Evolutionary conservation across 306 rosid species (phyloP), one percentile per base, ranked within the genome.

Genomic region (Quercus variabilis): DNA sequence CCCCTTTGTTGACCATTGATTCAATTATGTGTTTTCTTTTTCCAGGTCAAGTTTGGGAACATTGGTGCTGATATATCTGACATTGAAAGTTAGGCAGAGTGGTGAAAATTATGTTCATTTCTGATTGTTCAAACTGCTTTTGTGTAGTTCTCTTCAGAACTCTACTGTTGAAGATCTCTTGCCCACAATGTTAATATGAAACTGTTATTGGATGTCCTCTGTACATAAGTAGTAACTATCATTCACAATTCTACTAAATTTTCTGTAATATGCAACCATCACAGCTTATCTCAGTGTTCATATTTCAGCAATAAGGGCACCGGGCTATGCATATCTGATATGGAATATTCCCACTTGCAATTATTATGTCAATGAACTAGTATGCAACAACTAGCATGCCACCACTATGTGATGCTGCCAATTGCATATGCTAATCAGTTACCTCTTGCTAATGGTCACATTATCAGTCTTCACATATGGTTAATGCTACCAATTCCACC

Each of bases 21-120:
- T 76, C 69, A 81, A 79, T 68, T 15, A 30, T 70, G 69, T 65
- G 25, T 55, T 71, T 65, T 41, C 28, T 33, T 25, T 52, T 70
- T 78, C 71, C 92, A 94, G 98, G 89, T 94, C 98, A 82, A 92
- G 92, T 87, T 85, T 94, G 83, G 98, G 98, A 77, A 91, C 98
- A 35, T 83, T 94, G 86, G 85, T 92, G 55, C 84, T 94, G 90
- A 94, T 92, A 87, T 92, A 87, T 86, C 87, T 92, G 78, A 94
- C 98, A 18, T 63, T 94, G 85, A 91, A 89, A 85, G 90, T 91
- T 72, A 79, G 94, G 78, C 92, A 88, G 84, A 86, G 64, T 76
- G 86, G 84, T 52, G 97, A 92, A 30, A 83, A 76, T 73, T 84
- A 80, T 75, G 82, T 84, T 79, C 93, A 76, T 75, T 74, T 77